These are phyloP conservation scores for Aspergillus panamensis DNA, from an alignment of 495 filamentous ascomycete species.

Conservation along the genomic window DNA sequence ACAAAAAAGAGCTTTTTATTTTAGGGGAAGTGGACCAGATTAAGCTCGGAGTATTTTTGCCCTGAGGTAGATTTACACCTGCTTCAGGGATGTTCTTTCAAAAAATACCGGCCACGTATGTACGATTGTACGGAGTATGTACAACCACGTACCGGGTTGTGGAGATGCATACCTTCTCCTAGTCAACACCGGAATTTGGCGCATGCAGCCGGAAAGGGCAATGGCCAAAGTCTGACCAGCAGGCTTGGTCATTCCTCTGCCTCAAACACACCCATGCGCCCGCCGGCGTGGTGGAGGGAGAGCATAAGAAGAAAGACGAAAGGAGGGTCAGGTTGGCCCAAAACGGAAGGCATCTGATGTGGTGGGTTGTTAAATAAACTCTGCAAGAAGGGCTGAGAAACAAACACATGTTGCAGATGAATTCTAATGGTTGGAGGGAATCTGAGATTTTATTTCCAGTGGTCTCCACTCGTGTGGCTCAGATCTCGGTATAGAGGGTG, in stretches of 20 bases:
- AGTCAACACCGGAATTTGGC: slow-evolving; percentile 7
- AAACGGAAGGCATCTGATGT: background rate
- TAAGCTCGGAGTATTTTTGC: background rate
- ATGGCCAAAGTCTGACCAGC: slow-evolving; percentile 16
- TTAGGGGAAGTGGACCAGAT: slow-evolving; percentile 5
- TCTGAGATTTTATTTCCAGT: background rate
- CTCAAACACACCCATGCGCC: background rate
- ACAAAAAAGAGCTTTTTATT: background rate
- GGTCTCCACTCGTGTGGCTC: slow-evolving; percentile 19
- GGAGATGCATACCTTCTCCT: slow-evolving; percentile 12
- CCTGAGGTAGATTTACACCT: background rate
- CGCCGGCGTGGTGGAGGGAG: background rate
- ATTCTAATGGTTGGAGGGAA: background rate
- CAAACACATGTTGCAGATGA: background rate
- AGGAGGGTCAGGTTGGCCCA: background rate
- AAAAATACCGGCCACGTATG: slow-evolving; percentile 3
- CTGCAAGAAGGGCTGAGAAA: background rate
- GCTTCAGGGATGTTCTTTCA: background rate
- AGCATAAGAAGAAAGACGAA: background rate
- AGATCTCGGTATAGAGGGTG: slow-evolving; percentile 18
- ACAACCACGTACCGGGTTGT: background rate
- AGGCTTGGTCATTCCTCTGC: slow-evolving; percentile 6
- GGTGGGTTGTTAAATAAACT: background rate
- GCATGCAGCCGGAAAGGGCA: slow-evolving; percentile 31
- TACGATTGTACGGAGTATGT: slow-evolving; percentile 10